Conservation (phyloP, 1,284 basidiomycete species). For the Cutaneotrichosporon cavernicola region DNA sequence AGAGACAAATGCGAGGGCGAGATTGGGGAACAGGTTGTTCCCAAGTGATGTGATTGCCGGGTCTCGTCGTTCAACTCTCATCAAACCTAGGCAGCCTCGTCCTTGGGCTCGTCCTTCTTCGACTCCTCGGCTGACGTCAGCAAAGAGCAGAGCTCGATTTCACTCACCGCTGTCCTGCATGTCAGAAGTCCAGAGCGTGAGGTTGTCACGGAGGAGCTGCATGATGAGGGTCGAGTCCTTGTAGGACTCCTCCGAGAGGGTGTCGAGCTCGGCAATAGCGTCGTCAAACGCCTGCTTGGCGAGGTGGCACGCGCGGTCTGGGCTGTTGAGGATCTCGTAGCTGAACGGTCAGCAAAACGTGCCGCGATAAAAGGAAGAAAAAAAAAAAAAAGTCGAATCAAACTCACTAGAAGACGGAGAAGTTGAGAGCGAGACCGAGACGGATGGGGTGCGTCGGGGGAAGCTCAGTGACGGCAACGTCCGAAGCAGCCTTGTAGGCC, state of each 20-base stretch:
- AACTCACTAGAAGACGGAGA: conserved; percentile 89
- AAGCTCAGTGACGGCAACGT: conserved; percentile 95
- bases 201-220: conserved; percentile 98
- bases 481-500: conserved; percentile 99
- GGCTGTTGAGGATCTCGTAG: conserved; percentile 98
- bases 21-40: conserved; percentile 26
- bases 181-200: conserved; percentile 97
- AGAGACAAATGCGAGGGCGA: conserved; percentile 25
- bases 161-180: conserved; percentile 60
- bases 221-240: conserved; percentile 98
- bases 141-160: no score
- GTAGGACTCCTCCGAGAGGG: conserved; percentile 98
- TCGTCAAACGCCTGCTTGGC: conserved; percentile 99
- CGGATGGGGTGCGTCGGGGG: conserved; percentile 99
- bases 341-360: conserved; percentile 24
- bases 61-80: conserved; percentile 25
- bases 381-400: neutral
- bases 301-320: conserved; percentile 98
- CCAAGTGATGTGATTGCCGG: conserved; percentile 26
- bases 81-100: conserved; percentile 41
- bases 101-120: conserved; percentile 46
- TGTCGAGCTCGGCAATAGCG: conserved; percentile 99
- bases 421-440: conserved; percentile 98
- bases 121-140: conserved; percentile 26
- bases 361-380: no score